Conservation (phyloP, 768 basidiomycete genomes). For the Russula virescens region DNA sequence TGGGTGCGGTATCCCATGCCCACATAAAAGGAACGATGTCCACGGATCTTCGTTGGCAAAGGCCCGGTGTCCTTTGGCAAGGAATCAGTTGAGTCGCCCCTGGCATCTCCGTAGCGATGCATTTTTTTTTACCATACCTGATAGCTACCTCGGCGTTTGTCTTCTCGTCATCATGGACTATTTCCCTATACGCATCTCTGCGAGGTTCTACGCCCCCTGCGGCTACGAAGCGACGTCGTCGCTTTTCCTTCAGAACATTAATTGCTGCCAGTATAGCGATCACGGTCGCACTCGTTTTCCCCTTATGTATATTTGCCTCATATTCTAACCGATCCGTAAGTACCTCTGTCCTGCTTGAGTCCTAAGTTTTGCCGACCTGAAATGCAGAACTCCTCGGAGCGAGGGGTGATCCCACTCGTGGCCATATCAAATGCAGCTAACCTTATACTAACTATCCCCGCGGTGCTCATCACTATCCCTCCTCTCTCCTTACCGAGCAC, state of each 20-base stretch:
- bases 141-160: slow-evolving; percentile 57
- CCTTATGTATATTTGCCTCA: slow-evolving; percentile 50
- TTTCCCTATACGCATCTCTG: slow-evolving; percentile 59
- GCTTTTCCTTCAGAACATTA: slow-evolving; percentile 54
- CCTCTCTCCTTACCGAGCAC: slow-evolving; percentile 44
- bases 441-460: slow-evolving; percentile 55
- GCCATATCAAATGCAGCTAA: slow-evolving; percentile 44
- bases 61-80: slow-evolving; percentile 52
- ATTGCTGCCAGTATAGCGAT: slow-evolving; percentile 45
- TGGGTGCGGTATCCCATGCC: slow-evolving; percentile 47
- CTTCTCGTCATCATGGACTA: slow-evolving; percentile 59
- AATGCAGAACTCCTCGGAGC: slow-evolving; percentile 27
- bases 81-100: slow-evolving; percentile 48
- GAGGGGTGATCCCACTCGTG: slow-evolving; percentile 34
- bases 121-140: background rate
- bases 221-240: slow-evolving; percentile 39
- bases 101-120: background rate
- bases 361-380: slow-evolving; percentile 13
- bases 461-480: slow-evolving; percentile 51
- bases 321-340: slow-evolving; percentile 40
- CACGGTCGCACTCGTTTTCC: slow-evolving; percentile 48
- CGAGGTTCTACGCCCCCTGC: slow-evolving; percentile 38
- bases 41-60: slow-evolving; percentile 34
- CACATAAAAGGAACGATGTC: slow-evolving; percentile 44
- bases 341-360: slow-evolving; percentile 1